Conservation (phyloP, 1,284 basidiomycete genomes). For the Melampsora occidentalis region DNA sequence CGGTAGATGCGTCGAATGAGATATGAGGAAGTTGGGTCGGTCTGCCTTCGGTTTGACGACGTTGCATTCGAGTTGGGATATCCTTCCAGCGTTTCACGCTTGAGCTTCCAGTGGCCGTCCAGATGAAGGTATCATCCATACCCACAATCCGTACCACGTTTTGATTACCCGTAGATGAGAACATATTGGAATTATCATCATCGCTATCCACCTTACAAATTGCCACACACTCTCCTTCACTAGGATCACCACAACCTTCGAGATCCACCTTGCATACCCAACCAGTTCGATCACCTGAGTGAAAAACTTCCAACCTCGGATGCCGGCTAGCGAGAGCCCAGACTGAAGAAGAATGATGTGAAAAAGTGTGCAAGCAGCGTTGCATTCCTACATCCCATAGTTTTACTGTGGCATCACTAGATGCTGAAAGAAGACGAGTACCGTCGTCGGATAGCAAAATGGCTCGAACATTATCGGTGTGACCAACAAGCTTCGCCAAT, state of each 20-base stretch:
- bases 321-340: constrained; percentile 89
- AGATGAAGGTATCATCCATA: constrained; percentile 80
- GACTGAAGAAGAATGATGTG: constrained; percentile 89
- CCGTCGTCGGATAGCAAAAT: constrained; percentile 85
- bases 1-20: neutral
- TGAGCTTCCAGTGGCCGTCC: constrained; percentile 83
- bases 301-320: constrained; percentile 84
- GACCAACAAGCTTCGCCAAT: constrained; percentile 78
- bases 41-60: neutral
- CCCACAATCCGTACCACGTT: constrained; percentile 81
- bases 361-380: constrained; percentile 90
- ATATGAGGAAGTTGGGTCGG: neutral
- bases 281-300: constrained; percentile 90
- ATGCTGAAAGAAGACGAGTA: constrained; percentile 80
- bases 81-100: constrained; percentile 77
- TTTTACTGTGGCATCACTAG: constrained; percentile 71
- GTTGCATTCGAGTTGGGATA: constrained; percentile 52
- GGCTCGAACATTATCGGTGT: constrained; percentile 91
- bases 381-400: constrained; percentile 89
- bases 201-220: constrained; percentile 65
- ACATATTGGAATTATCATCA: constrained; percentile 45
- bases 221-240: constrained; percentile 83
- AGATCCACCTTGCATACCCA: constrained; percentile 85
- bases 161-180: constrained; percentile 58
- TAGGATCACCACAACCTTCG: constrained; percentile 72